Percentiles rank a stretch among this genome's conserved stretches.
Evolutionary conservation across 768 basidiomycete genomes (phyloP).

Genomic region (Mycena alexandri): DNA sequence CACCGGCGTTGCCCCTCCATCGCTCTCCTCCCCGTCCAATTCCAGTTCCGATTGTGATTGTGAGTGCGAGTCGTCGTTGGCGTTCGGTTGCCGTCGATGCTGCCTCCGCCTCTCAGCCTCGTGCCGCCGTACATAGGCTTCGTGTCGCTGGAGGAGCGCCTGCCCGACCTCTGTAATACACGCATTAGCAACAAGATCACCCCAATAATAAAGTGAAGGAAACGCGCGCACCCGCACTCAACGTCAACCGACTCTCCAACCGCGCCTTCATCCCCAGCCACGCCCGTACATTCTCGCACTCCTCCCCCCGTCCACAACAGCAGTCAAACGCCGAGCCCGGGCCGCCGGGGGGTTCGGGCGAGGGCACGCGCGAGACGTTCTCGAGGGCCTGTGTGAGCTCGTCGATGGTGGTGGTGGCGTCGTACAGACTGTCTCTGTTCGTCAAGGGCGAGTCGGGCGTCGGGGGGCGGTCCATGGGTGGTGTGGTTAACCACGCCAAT

Average conservation of each 20-base stretch:
- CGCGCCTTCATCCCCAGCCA: conserved; percentile 77
- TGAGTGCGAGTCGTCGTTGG: too few relatives aligned
- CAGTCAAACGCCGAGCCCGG: conserved; percentile 52
- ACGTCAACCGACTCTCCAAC: conserved; percentile 80
- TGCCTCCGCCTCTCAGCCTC: conserved; percentile 55
- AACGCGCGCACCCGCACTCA: conserved; percentile 95
- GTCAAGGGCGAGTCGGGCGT: conserved; percentile 66
- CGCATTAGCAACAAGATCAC: too few relatives aligned
- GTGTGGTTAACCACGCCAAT: too few relatives aligned
- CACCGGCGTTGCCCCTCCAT: conserved; percentile 35
- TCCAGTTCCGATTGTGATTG: conserved; percentile 35
- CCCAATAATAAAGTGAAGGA: too few relatives aligned
- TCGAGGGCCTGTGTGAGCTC: conserved; percentile 81
- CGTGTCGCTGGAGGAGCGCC: conserved; percentile 87
- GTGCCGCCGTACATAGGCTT: conserved; percentile 83
- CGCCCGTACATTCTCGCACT: conserved; percentile 72
- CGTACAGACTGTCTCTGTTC: conserved; percentile 58
- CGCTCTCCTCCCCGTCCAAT: conserved; percentile 37
- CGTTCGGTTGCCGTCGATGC: too few relatives aligned
- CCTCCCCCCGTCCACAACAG: conserved; percentile 77
- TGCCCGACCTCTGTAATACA: conserved; percentile 82
- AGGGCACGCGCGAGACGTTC: conserved; percentile 78
- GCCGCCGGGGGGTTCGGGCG: conserved; percentile 76
- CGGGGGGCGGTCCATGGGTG: conserved; percentile 49
- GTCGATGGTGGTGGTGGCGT: conserved; percentile 76